Evolutionary conservation across 495 filamentous ascomycete species (phyloP), one percentile per base, ranked within the genome.

Genomic region (Neurospora africana): DNA sequence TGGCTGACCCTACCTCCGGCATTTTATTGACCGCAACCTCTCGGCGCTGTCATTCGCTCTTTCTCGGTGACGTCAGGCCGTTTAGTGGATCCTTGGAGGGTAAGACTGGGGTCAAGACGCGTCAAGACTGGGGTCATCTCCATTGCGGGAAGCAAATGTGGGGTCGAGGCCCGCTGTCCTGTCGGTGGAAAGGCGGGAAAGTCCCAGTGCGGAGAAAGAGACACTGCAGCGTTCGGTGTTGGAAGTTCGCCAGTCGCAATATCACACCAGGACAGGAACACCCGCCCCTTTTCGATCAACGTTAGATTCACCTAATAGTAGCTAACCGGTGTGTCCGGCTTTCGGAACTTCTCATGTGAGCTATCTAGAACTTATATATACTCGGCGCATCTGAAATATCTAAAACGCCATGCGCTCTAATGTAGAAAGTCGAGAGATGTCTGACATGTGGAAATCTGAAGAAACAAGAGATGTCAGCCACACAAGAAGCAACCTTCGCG

Each of bases 31-130:
- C 68, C 65, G 65, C 40, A 65, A 68, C 19, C 40, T 21, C 19
- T 23, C 33, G 35, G 30, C 72, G 21, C 69, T 47, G 69, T 69
- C 58, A 72, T 74, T 74, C 68, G 73, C 44, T 53, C 17, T 11
- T 38, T 9, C n/a, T 43, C 27, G 11, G 75, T 76, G 75, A 76
- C 75, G 75, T 76, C 75, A 75, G 38, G 69, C 65, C 11, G 11
- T 35, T 33, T 37, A 43, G 36, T 35, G 47, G 68, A 19, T 69
- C 19, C 27, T 47, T 27, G 23, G 58, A 67, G 58, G 27, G 27
- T 30, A 61, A 8, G 15, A 30, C 27, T 61, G 53, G 53, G 27
- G 53, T 61, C 15, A 8, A n/a, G n/a, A n/a, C n/a, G n/a, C n/a
- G n/a, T n/a, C n/a, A 61, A 8, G 15, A 30, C 27, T 61, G 53